Base-by-base conservation (phyloP, 1,284 basidiomycete genomes). In the Ustilago trichophora region DNA sequence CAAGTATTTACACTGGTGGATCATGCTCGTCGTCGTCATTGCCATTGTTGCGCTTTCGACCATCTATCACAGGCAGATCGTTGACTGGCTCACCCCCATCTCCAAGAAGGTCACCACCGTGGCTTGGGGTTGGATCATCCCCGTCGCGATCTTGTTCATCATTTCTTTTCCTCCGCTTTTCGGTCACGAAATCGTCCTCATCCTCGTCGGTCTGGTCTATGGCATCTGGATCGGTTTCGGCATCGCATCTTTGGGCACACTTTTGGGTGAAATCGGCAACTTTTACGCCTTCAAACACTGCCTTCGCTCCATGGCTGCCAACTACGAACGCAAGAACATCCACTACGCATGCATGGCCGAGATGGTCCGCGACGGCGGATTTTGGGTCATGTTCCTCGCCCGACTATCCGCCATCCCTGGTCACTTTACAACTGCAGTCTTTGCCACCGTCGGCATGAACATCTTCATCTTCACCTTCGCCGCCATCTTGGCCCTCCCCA, bases 291-390 rank as follows among this genome's bases (percentile, higher is more conserved):
- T 89, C 85, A 87, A 86, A 74, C 87, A 87, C 60, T 87, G 86
- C 74, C 41, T 84, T 87, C 81, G 86, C 3, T 82, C 86, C 2
- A 86, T 87, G 18, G 90, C 88, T 0, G 87, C 87, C 57, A 90
- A 90, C 77, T 83, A 88, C 44, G 91, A 93, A 82, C 83, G 85
- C 71, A 87, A 85, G 24, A 89, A 89, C 55, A 83, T 91, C 31
- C 84, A 85, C 29, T 93, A 92, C 80, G 90, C 87, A 3, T 90
- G 90, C 78, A 85, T 93, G 35, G 89, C 90, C 0, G 85, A 87
- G 62, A 88, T 91, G 34, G 87, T 92, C 6, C 85, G 89, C 6
- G 88, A 91, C 21, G 91, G 91, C 16, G 91, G 91, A 0, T 90
- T 92, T 82, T 87, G 53, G 62, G 54, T 65, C 29, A 57, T 64